Conservation (phyloP, 805 yeast species). For the Wickerhamiella domercqiae region DNA sequence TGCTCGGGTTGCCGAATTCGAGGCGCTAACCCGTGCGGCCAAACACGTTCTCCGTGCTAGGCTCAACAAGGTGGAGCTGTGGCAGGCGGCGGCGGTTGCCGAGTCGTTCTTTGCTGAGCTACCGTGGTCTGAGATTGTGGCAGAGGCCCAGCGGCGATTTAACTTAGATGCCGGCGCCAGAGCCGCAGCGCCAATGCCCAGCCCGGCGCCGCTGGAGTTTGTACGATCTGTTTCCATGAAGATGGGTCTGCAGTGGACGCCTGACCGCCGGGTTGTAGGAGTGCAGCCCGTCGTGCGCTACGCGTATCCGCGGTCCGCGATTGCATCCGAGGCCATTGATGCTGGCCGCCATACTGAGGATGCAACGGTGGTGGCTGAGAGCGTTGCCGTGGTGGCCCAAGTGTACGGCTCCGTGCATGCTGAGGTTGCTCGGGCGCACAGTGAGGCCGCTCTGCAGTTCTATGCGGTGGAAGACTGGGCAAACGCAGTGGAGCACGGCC, state of each 20-base stretch:
- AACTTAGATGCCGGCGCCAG: constrained; percentile 33
- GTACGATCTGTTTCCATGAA: constrained; percentile 60
- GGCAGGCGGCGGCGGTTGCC: constrained; percentile 43
- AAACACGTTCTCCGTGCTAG: constrained; percentile 54
- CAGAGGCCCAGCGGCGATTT: background rate
- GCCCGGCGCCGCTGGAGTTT: constrained; percentile 20
- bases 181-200: too few relatives aligned
- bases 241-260: constrained; percentile 76
- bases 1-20: constrained; percentile 30
- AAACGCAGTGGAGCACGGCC: constrained; percentile 48
- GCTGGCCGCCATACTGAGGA: constrained; percentile 22
- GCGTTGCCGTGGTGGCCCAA: constrained; percentile 62
- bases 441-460: constrained; percentile 50
- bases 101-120: constrained; percentile 59
- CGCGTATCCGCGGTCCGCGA: constrained; percentile 45
- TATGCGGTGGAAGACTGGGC: constrained; percentile 39
- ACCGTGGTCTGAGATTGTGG: constrained; percentile 27
- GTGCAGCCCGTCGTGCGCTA: constrained; percentile 67
- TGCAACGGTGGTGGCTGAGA: constrained; percentile 43
- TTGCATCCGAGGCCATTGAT: constrained; percentile 53
- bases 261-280: constrained; percentile 39
- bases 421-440: constrained; percentile 58
- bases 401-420: constrained; percentile 69
- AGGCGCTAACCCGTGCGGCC: constrained; percentile 64
- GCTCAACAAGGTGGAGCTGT: constrained; percentile 33